Percentiles rank a stretch among this genome's conserved stretches.
Evolutionary conservation across 2,329 filamentous ascomycete genomes (phyloP).

Genomic region (Stagonosporopsis vannaccii): DNA sequence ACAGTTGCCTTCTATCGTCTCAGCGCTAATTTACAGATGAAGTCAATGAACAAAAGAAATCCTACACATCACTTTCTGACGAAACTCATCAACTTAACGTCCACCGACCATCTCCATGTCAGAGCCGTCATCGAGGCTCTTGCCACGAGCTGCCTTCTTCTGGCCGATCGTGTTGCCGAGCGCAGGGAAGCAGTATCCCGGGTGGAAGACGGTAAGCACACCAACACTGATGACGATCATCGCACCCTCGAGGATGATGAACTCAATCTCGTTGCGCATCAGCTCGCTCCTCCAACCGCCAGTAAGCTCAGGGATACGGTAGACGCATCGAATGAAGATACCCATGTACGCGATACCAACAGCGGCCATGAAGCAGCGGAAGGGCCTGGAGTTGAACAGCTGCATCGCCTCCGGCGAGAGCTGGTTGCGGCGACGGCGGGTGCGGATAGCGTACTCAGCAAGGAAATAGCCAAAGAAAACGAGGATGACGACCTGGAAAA

Average conservation of each 20-base stretch:
- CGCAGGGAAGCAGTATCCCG: constrained; percentile 50
- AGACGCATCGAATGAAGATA: constrained; percentile 58
- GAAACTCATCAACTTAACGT: background rate
- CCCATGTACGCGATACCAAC: constrained; percentile 52
- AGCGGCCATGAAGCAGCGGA: constrained; percentile 43
- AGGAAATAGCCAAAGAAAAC: constrained; percentile 56
- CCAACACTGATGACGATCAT: constrained; percentile 60
- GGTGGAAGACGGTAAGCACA: constrained; percentile 58
- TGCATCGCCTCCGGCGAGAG: constrained; percentile 28
- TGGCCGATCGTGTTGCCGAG: constrained; percentile 33
- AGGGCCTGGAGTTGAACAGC: constrained; percentile 33
- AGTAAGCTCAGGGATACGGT: constrained; percentile 58
- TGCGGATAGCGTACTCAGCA: constrained; percentile 47
- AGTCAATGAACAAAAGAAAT: background rate
- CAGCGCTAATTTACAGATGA: background rate
- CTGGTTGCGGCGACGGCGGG: constrained; percentile 36
- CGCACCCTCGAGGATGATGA: constrained; percentile 61
- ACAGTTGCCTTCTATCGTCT: background rate
- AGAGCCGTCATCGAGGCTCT: constrained; percentile 26
- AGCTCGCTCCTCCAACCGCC: constrained; percentile 56
- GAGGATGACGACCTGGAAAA: constrained; percentile 63
- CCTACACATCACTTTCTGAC: background rate
- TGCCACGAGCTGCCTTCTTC: constrained; percentile 15
- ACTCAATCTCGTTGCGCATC: constrained; percentile 58
- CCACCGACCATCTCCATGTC: constrained; percentile 27